These are phyloP conservation scores for Alternaria sp. DNA, from an alignment of 2,329 filamentous ascomycete genomes.

Conservation along the genomic window DNA sequence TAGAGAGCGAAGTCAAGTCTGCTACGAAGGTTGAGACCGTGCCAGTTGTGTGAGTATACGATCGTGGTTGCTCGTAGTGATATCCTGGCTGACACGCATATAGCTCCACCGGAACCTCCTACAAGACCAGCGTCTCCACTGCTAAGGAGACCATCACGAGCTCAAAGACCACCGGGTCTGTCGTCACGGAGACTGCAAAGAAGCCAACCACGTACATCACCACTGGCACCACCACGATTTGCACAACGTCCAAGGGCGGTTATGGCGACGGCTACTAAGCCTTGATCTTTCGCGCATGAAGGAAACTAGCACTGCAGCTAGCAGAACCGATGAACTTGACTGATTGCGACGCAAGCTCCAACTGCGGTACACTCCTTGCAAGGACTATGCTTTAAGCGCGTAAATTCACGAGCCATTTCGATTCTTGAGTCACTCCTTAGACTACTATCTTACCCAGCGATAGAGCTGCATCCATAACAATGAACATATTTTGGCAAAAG, in stretches of 20 bases:
- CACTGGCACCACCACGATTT: constrained; percentile 27
- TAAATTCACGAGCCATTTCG: not conserved
- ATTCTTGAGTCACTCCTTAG: constrained; percentile 1
- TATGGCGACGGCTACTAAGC: constrained; percentile 8
- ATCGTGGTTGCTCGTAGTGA: not conserved
- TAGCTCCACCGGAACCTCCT: constrained; percentile 22
- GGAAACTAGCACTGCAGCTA: not conserved
- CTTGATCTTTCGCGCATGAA: not conserved
- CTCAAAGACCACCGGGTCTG: constrained; percentile 10
- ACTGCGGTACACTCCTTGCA: not conserved
- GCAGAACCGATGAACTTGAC: not conserved
- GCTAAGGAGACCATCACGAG: constrained; percentile 17
- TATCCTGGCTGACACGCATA: constrained; percentile 1
- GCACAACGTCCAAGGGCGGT: constrained; percentile 19
- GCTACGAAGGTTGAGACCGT: constrained; percentile 17
- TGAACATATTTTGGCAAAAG: not conserved
- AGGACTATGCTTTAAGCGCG: not conserved
- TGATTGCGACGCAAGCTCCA: not conserved
- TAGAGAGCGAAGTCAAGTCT: constrained; percentile 16
- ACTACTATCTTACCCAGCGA: not conserved
- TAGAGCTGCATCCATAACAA: not conserved
- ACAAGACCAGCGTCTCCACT: constrained; percentile 21
- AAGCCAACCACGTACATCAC: constrained; percentile 22
- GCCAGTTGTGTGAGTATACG: constrained; percentile 23
- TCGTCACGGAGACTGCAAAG: constrained; percentile 24